Evolutionary conservation across 1,284 basidiomycete genomes (phyloP).

Genomic region (Malassezia slooffiae): DNA sequence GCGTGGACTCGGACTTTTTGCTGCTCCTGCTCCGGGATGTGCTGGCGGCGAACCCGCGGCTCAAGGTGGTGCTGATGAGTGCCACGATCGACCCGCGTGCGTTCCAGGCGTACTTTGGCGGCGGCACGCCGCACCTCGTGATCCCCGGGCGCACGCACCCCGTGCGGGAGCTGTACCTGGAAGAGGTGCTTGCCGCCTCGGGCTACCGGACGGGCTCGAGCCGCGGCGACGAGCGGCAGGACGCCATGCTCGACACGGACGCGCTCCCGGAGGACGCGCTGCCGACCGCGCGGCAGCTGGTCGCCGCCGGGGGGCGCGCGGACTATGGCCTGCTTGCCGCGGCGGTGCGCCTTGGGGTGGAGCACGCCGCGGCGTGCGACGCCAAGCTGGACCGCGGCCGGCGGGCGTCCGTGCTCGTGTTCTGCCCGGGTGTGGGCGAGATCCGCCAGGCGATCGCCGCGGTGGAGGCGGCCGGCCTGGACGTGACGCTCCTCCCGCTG

Average conservation of each 20-base stretch:
- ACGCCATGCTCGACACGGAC: slow-evolving; percentile 14
- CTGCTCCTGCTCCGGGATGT: slow-evolving; percentile 72
- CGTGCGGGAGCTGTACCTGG: slow-evolving; percentile 40
- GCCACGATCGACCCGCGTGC: slow-evolving; percentile 31
- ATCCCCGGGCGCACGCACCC: slow-evolving; percentile 59
- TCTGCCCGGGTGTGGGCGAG: slow-evolving; percentile 60
- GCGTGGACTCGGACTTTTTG: slow-evolving; percentile 78
- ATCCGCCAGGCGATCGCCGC: slow-evolving; percentile 60
- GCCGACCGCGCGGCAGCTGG: slow-evolving; percentile 56
- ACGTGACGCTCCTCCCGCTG: slow-evolving; percentile 61
- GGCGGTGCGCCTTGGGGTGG: slow-evolving; percentile 50
- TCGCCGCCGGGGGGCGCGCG: slow-evolving; percentile 57
- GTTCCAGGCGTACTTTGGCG: slow-evolving; percentile 27
- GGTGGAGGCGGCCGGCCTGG: slow-evolving; percentile 49
- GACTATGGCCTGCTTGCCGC: slow-evolving; percentile 68
- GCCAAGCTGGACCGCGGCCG: slow-evolving; percentile 47
- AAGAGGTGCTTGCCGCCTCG: slow-evolving; percentile 27
- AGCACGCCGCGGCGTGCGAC: slow-evolving; percentile 57
- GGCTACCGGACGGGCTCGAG: slow-evolving; percentile 43
- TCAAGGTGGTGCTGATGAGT: slow-evolving; percentile 60
- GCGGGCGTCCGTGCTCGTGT: slow-evolving; percentile 62
- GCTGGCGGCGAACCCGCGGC: slow-evolving; percentile 57
- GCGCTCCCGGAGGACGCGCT: slow-evolving; percentile 52
- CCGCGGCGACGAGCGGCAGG: slow-evolving; percentile 48
- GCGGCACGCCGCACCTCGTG: slow-evolving; percentile 65